These are phyloP conservation scores for Hibiscus syriacus DNA, from an alignment of 345 rosid genomes.

Conservation along the genomic window DNA sequence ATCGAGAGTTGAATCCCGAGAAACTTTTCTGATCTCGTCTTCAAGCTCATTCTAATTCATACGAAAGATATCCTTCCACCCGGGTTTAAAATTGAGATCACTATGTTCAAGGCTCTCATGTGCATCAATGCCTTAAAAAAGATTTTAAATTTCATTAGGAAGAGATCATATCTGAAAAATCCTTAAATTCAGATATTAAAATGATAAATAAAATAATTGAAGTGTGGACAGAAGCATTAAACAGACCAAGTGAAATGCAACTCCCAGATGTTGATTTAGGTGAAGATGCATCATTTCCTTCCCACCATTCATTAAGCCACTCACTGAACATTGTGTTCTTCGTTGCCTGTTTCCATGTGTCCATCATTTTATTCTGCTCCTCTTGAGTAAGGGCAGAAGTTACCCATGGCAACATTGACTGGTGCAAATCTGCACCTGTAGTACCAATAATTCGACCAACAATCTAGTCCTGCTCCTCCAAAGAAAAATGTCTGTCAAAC, in stretches of 20 bases:
- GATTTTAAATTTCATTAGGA: slow-evolving; percentile 7
- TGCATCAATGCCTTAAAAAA: slow-evolving; percentile 29
- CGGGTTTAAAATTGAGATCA: slow-evolving; percentile 51
- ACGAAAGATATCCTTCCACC: slow-evolving; percentile 62
- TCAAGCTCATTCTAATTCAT: slow-evolving; percentile 74
- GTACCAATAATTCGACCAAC: slow-evolving; percentile 59
- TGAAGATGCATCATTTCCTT: slow-evolving; percentile 27
- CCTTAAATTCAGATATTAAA: too few species aligned
- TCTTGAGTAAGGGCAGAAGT: slow-evolving; percentile 55
- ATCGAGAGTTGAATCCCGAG: slow-evolving; percentile 72
- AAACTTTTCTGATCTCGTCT: slow-evolving; percentile 58
- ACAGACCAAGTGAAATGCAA: slow-evolving; percentile 39
- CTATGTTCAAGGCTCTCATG: slow-evolving; percentile 36
- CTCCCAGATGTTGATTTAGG: slow-evolving; percentile 33
- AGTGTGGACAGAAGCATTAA: not conserved
- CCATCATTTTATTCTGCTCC: slow-evolving; percentile 64
- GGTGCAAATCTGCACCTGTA: slow-evolving; percentile 62
- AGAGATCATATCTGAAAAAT: too few species aligned
- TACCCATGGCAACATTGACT: slow-evolving; percentile 63
- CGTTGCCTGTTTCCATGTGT: slow-evolving; percentile 57
- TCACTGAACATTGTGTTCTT: slow-evolving; percentile 60
- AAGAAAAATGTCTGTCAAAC: slow-evolving; percentile 53
- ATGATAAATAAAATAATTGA: not conserved
- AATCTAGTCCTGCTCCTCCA: slow-evolving; percentile 52
- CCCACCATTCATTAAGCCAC: slow-evolving; percentile 66